Conservation (phyloP, 106 monocot genomes). For the Dioscorea dumetorum region DNA sequence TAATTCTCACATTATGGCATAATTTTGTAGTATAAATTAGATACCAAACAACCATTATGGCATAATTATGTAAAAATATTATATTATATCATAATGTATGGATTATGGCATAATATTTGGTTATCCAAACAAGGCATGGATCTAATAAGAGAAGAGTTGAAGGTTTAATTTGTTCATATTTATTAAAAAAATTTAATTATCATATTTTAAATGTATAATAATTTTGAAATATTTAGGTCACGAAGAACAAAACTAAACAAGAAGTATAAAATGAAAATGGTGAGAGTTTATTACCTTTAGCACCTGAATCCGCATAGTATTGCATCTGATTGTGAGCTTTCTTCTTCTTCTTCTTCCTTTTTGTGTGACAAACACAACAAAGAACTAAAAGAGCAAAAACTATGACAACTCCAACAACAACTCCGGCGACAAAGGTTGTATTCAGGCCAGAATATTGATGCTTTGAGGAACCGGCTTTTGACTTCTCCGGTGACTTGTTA, state of each 20-base stretch:
- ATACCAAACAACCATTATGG: too few species aligned
- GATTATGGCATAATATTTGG: too few species aligned
- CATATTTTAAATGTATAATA: not conserved
- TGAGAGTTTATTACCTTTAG: slow-evolving; percentile 30
- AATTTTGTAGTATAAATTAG: too few species aligned
- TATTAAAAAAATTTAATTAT: too few species aligned
- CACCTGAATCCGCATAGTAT: slow-evolving; percentile 41
- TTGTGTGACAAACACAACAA: slow-evolving; percentile 27
- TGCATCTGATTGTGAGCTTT: slow-evolving; percentile 27
- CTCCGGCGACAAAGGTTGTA: slow-evolving; percentile 23
- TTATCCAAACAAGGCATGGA: too few species aligned
- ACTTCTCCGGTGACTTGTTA: not conserved
- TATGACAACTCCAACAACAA: slow-evolving; percentile 29
- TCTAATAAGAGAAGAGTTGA: too few species aligned
- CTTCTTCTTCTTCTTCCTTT: slow-evolving; percentile 47
- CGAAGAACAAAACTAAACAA: too few species aligned
- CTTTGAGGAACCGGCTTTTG: not conserved
- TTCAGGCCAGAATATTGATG: slow-evolving; percentile 2
- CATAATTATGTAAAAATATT: too few species aligned
- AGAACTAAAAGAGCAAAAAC: slow-evolving; percentile 32
- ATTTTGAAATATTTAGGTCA: not conserved
- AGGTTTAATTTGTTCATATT: too few species aligned
- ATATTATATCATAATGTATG: too few species aligned
- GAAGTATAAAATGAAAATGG: too few species aligned
- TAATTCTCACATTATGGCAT: too few species aligned